Percentiles rank a stretch among this genome's conserved stretches.
phyloP scores from a whole-genome alignment of 2,329 filamentous ascomycete genomes.

The Allantophomopsis lycopodina region DNA sequence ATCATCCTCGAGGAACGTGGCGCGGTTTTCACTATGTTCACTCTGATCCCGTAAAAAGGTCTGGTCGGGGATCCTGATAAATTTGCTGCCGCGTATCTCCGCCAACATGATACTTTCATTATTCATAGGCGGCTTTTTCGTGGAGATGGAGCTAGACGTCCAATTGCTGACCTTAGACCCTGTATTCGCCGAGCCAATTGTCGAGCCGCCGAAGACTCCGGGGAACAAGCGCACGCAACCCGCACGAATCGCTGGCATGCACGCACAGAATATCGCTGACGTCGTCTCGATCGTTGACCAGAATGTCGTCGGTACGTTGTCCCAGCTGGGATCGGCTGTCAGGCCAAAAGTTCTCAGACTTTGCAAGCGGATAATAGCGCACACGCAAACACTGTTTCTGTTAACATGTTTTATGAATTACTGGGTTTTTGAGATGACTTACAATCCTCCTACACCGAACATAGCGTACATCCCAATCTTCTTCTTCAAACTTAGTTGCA shows the following conservation, averaged over 20 bases:
- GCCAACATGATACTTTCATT: too few species aligned
- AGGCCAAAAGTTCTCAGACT: slow-evolving; percentile 4
- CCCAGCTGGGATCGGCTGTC: slow-evolving; percentile 3
- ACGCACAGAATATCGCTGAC: slow-evolving; percentile 10
- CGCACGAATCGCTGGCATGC: slow-evolving; percentile 8
- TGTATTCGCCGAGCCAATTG: not conserved
- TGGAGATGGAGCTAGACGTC: too few species aligned
- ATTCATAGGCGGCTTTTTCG: too few species aligned
- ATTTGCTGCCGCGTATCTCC: too few species aligned
- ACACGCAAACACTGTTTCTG: slow-evolving; percentile 4
- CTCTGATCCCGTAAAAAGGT: too few species aligned
- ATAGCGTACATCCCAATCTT: slow-evolving; percentile 27
- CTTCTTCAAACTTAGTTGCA: slow-evolving; percentile 24
- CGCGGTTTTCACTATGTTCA: too few species aligned
- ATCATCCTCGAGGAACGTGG: too few species aligned
- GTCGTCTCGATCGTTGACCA: slow-evolving; percentile 13
- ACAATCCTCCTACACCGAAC: slow-evolving; percentile 29
- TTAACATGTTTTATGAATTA: too few species aligned
- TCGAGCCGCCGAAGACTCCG: not conserved
- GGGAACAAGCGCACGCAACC: not conserved
- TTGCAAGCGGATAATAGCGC: slow-evolving; percentile 4
- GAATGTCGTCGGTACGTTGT: slow-evolving; percentile 5
- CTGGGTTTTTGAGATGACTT: slow-evolving; percentile 5
- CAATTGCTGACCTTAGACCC: too few species aligned
- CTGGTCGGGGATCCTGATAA: too few species aligned